Percentiles rank a stretch among this genome's conserved stretches.
Evolutionary conservation across 805 yeast species (phyloP).

Genomic region (Saturnispora zaruensis): DNA sequence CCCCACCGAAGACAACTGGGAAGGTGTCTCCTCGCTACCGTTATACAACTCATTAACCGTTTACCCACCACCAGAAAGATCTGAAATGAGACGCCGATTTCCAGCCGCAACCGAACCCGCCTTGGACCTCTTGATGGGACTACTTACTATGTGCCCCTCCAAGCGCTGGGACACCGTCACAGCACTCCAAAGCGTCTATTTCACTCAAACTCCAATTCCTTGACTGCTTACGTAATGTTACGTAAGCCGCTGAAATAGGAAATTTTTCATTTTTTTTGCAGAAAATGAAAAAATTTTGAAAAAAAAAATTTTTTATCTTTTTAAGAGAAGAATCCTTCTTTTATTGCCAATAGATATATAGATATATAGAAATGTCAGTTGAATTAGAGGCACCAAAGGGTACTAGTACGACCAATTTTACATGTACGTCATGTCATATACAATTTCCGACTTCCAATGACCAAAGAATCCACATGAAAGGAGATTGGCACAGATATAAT

Average conservation of each 20-base stretch:
- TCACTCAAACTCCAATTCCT: conserved; percentile 66
- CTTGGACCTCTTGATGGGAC: conserved; percentile 58
- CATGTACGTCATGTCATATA: conserved; percentile 87
- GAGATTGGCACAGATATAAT: conserved; percentile 97
- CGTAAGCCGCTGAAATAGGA: neutral
- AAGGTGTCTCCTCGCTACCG: conserved; percentile 74
- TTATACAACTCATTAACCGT: conserved; percentile 62
- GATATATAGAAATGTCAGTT: neutral
- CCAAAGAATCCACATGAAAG: conserved; percentile 90
- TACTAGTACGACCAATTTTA: conserved; percentile 23
- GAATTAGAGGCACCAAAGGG: conserved; percentile 3
- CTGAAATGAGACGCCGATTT: conserved; percentile 73
- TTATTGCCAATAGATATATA: neutral
- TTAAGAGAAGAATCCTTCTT: neutral
- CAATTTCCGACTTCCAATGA: conserved; percentile 71
- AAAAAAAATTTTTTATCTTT: neutral
- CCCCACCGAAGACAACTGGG: conserved; percentile 90
- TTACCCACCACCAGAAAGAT: conserved; percentile 77
- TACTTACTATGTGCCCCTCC: conserved; percentile 75
- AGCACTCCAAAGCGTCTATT: conserved; percentile 60
- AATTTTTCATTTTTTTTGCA: conserved; percentile 1
- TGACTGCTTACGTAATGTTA: conserved; percentile 2
- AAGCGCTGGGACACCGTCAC: conserved; percentile 55
- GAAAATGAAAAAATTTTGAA: neutral
- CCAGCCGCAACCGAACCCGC: conserved; percentile 88